A percentile compares a stretch with the other conserved stretches of the same genome.
These are phyloP conservation scores for Parascedosporium putredinis DNA, from an alignment of 2,329 filamentous ascomycete species.

Conservation along the genomic window DNA sequence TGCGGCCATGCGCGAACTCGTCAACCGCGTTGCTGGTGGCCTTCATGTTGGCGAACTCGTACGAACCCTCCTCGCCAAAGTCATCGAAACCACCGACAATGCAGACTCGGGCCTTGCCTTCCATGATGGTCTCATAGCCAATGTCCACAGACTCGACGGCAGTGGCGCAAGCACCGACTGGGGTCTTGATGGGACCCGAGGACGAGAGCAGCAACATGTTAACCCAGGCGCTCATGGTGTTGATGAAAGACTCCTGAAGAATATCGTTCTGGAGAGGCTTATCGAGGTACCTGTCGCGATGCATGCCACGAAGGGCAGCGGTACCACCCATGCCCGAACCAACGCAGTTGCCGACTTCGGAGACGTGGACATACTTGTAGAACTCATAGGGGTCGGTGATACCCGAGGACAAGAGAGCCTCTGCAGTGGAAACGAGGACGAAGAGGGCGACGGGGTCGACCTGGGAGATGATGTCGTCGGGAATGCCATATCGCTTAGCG, in stretches of 20 bases:
- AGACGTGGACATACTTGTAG: slow-evolving; percentile 98
- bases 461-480: slow-evolving; percentile 94
- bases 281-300: slow-evolving; percentile 94
- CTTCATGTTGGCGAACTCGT: slow-evolving; percentile 99
- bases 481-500: slow-evolving; percentile 89
- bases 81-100: slow-evolving; percentile 98
- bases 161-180: slow-evolving; percentile 93
- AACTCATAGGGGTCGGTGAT: slow-evolving; percentile 99
- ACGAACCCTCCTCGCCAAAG: slow-evolving; percentile 97
- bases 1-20: slow-evolving; percentile 90
- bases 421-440: slow-evolving; percentile 86
- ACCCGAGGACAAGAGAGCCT: slow-evolving; percentile 82
- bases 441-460: slow-evolving; percentile 95
- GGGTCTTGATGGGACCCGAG: slow-evolving; percentile 96
- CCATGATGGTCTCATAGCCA: slow-evolving; percentile 95
- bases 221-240: slow-evolving; percentile 99
- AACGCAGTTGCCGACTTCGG: slow-evolving; percentile 94
- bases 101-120: slow-evolving; percentile 95
- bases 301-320: slow-evolving; percentile 88
- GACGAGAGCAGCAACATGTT: slow-evolving; percentile 98
- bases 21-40: slow-evolving; percentile 97
- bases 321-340: slow-evolving; percentile 98
- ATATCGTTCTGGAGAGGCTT: slow-evolving; percentile 98
- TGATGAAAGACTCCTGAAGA: slow-evolving; percentile 98
- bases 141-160: slow-evolving; percentile 96